These are phyloP conservation scores for Pleurotus sapidus DNA, from an alignment of 768 basidiomycete genomes.

Conservation along the genomic window DNA sequence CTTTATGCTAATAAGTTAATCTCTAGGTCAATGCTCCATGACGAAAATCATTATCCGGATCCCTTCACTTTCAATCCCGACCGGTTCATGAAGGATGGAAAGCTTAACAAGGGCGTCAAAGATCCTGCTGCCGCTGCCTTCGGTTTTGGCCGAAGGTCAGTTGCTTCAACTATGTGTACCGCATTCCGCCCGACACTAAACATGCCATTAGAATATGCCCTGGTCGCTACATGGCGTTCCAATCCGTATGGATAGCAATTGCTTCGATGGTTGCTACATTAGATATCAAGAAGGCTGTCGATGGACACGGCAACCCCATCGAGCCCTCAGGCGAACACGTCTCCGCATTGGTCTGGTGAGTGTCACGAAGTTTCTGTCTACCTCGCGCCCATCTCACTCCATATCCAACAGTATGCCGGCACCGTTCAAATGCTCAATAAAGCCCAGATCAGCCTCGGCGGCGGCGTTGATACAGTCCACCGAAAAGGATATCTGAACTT, in stretches of 20 bases:
- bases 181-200: neutral
- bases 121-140: constrained; percentile 1
- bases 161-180: neutral
- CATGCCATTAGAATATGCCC: neutral
- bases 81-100: constrained; percentile 17
- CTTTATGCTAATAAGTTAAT: neutral
- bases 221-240: neutral
- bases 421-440: constrained; percentile 1
- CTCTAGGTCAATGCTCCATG: constrained; percentile 12
- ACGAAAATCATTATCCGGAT: constrained; percentile 13
- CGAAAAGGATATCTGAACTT: neutral
- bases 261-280: neutral
- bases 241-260: neutral
- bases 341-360: neutral
- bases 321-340: neutral
- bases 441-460: neutral
- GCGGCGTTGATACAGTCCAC: neutral
- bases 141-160: constrained; percentile 5
- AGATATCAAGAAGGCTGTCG: constrained; percentile 1
- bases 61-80: constrained; percentile 18
- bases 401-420: neutral
- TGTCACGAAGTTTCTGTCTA: neutral
- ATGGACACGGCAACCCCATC: neutral
- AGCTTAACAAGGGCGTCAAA: constrained; percentile 9
- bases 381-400: neutral